Conservation (phyloP, 2,329 filamentous ascomycete genomes). For the Alternaria sp. region DNA sequence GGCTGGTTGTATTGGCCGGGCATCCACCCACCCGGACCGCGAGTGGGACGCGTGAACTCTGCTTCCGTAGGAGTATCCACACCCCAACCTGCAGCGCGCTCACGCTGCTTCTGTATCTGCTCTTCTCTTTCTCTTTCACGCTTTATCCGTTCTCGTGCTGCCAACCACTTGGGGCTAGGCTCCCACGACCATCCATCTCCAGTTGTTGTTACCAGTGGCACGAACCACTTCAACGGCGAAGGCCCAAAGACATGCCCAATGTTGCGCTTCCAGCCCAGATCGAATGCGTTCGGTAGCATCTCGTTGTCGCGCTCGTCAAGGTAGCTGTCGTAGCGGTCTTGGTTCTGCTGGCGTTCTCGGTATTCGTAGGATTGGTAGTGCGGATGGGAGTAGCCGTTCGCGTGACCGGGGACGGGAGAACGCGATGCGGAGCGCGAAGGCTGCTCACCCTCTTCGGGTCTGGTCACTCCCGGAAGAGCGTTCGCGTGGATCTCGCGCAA, state of each 20-base stretch:
- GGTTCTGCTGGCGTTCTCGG: slow-evolving; percentile 68
- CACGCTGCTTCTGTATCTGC: slow-evolving; percentile 64
- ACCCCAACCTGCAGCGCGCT: slow-evolving; percentile 73
- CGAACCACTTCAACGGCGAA: slow-evolving; percentile 72
- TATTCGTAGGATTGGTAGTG: slow-evolving; percentile 52
- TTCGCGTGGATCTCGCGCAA: slow-evolving; percentile 83
- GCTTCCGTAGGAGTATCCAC: slow-evolving; percentile 47
- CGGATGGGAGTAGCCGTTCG: slow-evolving; percentile 53
- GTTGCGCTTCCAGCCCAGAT: slow-evolving; percentile 84
- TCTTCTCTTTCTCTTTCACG: slow-evolving; percentile 47
- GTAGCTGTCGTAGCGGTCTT: slow-evolving; percentile 76
- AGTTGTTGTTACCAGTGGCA: slow-evolving; percentile 84
- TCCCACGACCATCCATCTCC: slow-evolving; percentile 97
- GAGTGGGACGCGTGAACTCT: slow-evolving; percentile 41
- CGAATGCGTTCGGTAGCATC: slow-evolving; percentile 90
- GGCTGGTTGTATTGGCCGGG: slow-evolving; percentile 34
- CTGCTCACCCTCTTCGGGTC: slow-evolving; percentile 80
- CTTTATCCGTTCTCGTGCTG: slow-evolving; percentile 68
- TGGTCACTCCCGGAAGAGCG: slow-evolving; percentile 77
- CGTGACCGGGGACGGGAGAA: slow-evolving; percentile 37
- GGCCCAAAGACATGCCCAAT: slow-evolving; percentile 81
- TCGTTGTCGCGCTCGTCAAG: slow-evolving; percentile 88
- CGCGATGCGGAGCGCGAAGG: slow-evolving; percentile 52
- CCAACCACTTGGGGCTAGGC: slow-evolving; percentile 77
- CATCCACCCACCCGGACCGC: slow-evolving; percentile 40